Percentiles rank a stretch among this genome's conserved stretches.
phyloP scores from a whole-genome alignment of 2,329 filamentous ascomycete species.

The Thielaviopsis musarum region DNA sequence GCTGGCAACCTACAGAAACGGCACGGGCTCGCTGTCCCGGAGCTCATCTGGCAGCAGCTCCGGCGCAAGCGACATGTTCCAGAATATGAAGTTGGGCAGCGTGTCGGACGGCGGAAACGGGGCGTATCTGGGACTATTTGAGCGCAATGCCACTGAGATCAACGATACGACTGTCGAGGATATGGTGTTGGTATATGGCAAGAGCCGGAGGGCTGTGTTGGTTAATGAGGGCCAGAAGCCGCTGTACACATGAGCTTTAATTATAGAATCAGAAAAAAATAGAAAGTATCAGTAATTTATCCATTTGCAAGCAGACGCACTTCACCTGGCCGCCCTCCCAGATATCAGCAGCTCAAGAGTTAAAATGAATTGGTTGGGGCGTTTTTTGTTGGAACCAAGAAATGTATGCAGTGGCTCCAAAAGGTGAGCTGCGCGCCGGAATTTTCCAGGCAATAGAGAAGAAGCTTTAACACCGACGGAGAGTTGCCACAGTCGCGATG shows the following conservation, averaged over 20 bases:
- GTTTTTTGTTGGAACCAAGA: too few species aligned
- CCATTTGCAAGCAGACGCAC: too few species aligned
- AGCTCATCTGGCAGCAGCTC: conserved; percentile 27
- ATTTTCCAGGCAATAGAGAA: too few species aligned
- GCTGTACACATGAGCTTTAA: not conserved
- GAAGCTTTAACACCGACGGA: too few species aligned
- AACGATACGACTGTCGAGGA: conserved; percentile 33
- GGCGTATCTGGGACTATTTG: conserved; percentile 31
- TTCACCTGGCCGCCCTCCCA: too few species aligned
- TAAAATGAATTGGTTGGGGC: too few species aligned
- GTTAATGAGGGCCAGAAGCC: not conserved
- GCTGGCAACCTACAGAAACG: conserved; percentile 37
- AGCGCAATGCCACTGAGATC: conserved; percentile 34
- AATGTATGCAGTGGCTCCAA: too few species aligned
- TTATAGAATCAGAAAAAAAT: not conserved
- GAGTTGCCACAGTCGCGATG: too few species aligned
- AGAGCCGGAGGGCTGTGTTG: not conserved
- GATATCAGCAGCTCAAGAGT: too few species aligned
- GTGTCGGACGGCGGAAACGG: not conserved
- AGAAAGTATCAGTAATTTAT: too few species aligned
- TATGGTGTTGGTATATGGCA: not conserved
- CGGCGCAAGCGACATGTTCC: conserved; percentile 37
- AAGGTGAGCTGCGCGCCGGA: too few species aligned
- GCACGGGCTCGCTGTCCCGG: conserved; percentile 38
- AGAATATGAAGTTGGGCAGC: conserved; percentile 34